Base-by-base conservation (phyloP, 345 rosid genomes). In the Gossypium longicalyx region DNA sequence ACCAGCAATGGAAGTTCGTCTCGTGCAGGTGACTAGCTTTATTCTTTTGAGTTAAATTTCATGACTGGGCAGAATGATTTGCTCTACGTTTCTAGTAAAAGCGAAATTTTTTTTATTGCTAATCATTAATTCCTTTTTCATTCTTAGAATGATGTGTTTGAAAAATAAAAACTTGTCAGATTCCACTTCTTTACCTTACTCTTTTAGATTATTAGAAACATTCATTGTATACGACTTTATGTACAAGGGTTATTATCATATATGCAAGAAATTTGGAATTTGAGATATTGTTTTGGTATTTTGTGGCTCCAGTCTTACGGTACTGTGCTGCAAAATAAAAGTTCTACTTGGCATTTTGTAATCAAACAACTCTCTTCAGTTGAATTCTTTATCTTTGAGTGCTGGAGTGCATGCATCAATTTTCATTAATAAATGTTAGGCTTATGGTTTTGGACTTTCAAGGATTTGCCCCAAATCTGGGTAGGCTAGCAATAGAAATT, bases 1-100 rank as follows among this genome's bases (percentile, higher is more conserved):
- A 70, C 89, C 89, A 3, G 85, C 89, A n/a, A 84, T 87, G 51
- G 90, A 89, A 79, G 80, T 89, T 72, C 89, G 82, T 20, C 87
- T 87, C 25, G 97, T 91, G 9, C 97, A 92, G 91, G 97, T 29
- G 17, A 70, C 25, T n/a, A 17, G 77, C 79, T 65, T 74, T 59
- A 5, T 75, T 61, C 49, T 74, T 52, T 3, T 65, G 67, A 7
- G 29, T 61, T 49, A 47, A 65, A 29, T 51, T 59, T 43, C 73
- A 68, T 41, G 10, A 22, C 38, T 52, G 38, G 15, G 23, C 56
- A 56, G 67, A 19, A 11, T 0, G 45, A 25, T 44, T 49, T 15
- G 41, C 38, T 25, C 25, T 71, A 47, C 11, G 8, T 29, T 47
- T 47, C 56, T 22, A 1, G 34, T 41, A 12, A 2, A n/a, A 16